phyloP scores from a whole-genome alignment of 495 filamentous ascomycete species.

The Daldinia decipiens region DNA sequence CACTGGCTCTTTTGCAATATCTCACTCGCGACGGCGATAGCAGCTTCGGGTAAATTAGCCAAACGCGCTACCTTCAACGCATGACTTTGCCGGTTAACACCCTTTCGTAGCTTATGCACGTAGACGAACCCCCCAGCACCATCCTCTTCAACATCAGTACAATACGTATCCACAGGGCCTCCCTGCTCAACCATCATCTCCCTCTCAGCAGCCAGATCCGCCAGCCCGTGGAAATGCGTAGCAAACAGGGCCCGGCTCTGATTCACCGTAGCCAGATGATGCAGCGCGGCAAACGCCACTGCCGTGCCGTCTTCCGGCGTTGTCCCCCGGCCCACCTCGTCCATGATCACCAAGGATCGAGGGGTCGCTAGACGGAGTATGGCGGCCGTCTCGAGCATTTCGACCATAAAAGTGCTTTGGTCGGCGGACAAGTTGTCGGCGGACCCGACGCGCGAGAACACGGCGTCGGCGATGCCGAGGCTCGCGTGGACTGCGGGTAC shows the following conservation, averaged over 20 bases:
- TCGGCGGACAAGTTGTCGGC: conserved; percentile 92
- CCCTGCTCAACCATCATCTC: conserved; percentile 54
- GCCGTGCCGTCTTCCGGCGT: conserved; percentile 91
- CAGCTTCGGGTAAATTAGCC: conserved; percentile 75
- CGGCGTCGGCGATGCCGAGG: conserved; percentile 87
- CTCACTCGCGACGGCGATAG: conserved; percentile 65
- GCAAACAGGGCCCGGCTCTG: conserved; percentile 86
- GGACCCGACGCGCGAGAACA: conserved; percentile 91
- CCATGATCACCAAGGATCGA: conserved; percentile 95
- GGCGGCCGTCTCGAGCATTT: conserved; percentile 80
- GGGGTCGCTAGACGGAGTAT: conserved; percentile 74
- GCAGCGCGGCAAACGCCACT: conserved; percentile 85
- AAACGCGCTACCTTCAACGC: conserved; percentile 91
- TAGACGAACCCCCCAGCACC: conserved; percentile 77
- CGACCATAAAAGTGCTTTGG: conserved; percentile 95
- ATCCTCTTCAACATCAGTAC: conserved; percentile 85
- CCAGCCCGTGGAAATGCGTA: conserved; percentile 90
- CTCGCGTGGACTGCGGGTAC: conserved; percentile 88
- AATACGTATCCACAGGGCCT: conserved; percentile 79
- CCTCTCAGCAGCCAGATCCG: conserved; percentile 68
- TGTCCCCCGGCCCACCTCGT: conserved; percentile 94
- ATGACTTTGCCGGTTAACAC: conserved; percentile 87
- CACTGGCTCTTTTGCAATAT: conserved; percentile 46
- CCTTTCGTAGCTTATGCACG: conserved; percentile 79
- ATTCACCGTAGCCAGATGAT: conserved; percentile 81